A percentile compares a stretch with the other conserved stretches of the same genome.
phyloP scores from a whole-genome alignment of 805 yeast genomes.

The Wickerhamiella dianesei region DNA sequence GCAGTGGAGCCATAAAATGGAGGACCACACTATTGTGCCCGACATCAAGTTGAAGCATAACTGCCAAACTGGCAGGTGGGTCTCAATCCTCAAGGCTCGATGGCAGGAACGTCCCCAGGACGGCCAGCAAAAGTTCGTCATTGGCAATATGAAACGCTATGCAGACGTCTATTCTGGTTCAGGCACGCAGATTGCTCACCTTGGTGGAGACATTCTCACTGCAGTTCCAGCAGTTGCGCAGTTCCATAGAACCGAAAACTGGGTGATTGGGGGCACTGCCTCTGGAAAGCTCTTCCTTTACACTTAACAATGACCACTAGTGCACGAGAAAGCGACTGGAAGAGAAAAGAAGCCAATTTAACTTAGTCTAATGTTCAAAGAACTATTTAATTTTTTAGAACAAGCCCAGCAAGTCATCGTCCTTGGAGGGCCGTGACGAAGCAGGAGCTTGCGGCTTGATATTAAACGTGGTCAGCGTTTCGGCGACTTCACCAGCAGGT shows the following conservation, averaged over 20 bases:
- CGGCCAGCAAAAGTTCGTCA: constrained; percentile 67
- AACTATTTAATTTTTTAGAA: too few relatives aligned
- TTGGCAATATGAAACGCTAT: constrained; percentile 84
- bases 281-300: constrained; percentile 73
- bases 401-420: constrained; percentile 23
- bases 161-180: constrained; percentile 67
- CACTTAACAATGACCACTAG: too few relatives aligned
- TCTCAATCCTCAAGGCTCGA: constrained; percentile 71
- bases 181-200: constrained; percentile 68
- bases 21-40: constrained; percentile 37
- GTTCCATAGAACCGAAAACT: constrained; percentile 74
- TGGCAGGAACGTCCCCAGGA: constrained; percentile 72
- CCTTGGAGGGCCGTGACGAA: constrained; percentile 6
- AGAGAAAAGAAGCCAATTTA: too few relatives aligned
- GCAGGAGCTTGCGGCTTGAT: neutral
- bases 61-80: constrained; percentile 97
- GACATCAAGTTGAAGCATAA: constrained; percentile 60
- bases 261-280: constrained; percentile 91
- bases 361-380: too few relatives aligned
- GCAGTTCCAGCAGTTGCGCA: constrained; percentile 87
- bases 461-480: neutral
- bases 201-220: constrained; percentile 49
- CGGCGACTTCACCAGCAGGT: neutral
- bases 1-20: constrained; percentile 9
- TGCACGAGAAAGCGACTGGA: too few relatives aligned